Conservation (phyloP, 1,139 yeast genomes). For the Yamadazyma diospyri region DNA sequence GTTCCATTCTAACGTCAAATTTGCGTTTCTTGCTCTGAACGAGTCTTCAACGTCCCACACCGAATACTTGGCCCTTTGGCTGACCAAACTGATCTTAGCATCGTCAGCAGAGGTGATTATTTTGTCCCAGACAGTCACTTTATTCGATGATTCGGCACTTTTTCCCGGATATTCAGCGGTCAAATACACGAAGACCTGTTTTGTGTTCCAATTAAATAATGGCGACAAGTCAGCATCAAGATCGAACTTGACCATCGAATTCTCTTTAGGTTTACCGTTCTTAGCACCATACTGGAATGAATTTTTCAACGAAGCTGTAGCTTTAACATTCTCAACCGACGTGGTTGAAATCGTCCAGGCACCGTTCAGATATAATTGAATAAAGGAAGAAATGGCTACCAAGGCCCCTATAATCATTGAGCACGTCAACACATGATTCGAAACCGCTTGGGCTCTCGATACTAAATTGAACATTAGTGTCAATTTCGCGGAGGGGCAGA, state of each 20-base stretch:
- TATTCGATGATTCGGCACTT: conserved; percentile 47
- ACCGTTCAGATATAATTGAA: conserved; percentile 44
- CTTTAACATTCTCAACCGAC: conserved; percentile 34
- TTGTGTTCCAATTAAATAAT: conserved; percentile 94
- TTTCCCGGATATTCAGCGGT: conserved; percentile 85
- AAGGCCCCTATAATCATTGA: conserved; percentile 44
- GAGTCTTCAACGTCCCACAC: conserved; percentile 82
- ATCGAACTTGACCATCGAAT: conserved; percentile 69
- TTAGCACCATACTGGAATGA: conserved; percentile 74
- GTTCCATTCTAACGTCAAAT: conserved; percentile 79
- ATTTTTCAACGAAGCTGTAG: conserved; percentile 49
- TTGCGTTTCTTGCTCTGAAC: conserved; percentile 66
- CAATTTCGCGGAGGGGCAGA: no score
- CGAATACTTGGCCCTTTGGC: conserved; percentile 69
- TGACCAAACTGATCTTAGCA: conserved; percentile 52
- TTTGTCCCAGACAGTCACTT: conserved; percentile 88
- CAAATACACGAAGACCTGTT: conserved; percentile 85
- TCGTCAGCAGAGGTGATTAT: conserved; percentile 59
- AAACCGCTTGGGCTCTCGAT: conserved; percentile 47
- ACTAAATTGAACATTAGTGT: conserved; percentile 45
- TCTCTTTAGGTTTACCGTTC: conserved; percentile 73
- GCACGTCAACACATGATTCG: conserved; percentile 56
- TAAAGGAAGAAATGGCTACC: conserved; percentile 44
- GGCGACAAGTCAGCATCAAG: conserved; percentile 62
- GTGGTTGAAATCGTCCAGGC: conserved; percentile 46